Evolutionary conservation across 257 asterid genomes (phyloP).

Genomic region (Rauvolfia tetraphylla): DNA sequence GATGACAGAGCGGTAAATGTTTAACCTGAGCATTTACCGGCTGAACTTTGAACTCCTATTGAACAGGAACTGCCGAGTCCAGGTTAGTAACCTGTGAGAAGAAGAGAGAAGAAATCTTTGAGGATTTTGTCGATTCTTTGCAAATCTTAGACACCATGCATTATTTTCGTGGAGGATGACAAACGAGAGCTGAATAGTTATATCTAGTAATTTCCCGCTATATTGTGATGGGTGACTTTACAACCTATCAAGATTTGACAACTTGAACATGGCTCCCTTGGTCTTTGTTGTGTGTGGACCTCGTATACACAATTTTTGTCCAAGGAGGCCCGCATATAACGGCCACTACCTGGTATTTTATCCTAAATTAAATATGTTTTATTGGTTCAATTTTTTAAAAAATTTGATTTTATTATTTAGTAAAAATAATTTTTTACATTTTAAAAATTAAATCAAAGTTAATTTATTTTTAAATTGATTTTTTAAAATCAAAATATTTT

Average conservation of each 20-base stretch:
- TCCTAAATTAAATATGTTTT: no score
- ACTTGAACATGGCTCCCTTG: constrained; percentile 4
- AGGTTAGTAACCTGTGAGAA: constrained; percentile 1
- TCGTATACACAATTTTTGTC: constrained; percentile 13
- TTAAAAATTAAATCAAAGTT: no score
- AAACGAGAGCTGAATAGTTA: constrained; percentile 11
- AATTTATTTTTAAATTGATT: no score
- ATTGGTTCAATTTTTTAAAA: no score
- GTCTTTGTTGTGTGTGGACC: neutral
- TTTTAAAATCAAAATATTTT: no score
- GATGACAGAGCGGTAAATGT: constrained; percentile 32
- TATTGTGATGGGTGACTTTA: neutral
- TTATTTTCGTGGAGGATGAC: constrained; percentile 50
- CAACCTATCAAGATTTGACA: constrained; percentile 1
- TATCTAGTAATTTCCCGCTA: neutral
- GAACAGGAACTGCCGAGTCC: neutral
- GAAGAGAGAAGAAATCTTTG: neutral
- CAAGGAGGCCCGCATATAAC: constrained; percentile 10
- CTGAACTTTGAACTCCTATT: neutral
- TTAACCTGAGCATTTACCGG: constrained; percentile 45
- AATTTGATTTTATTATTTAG: no score
- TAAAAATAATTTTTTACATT: no score
- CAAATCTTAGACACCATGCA: constrained; percentile 27
- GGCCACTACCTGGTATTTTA: constrained; percentile 24
- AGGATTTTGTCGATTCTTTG: neutral